These are phyloP conservation scores for Amoeboaphelidium occidentale DNA, from an alignment of 371 early-diverging fungal genomes.

Conservation along the genomic window DNA sequence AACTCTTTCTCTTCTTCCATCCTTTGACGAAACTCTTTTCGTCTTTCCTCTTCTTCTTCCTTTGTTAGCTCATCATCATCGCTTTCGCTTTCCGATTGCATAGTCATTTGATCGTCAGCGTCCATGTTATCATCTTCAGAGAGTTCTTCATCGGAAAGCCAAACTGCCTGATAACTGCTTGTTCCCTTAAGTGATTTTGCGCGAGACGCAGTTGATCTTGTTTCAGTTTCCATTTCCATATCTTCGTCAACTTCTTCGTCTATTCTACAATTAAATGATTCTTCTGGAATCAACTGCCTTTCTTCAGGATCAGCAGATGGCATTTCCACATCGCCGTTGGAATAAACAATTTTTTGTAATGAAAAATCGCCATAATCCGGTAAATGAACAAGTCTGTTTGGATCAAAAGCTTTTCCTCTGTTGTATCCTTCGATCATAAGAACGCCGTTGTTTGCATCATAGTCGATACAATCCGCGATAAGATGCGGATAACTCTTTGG, in stretches of 20 bases:
- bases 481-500: too few relatives aligned
- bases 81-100: conserved; percentile 8
- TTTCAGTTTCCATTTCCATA: not conserved
- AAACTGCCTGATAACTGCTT: conserved; percentile 84
- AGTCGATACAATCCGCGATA: too few relatives aligned
- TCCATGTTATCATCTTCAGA: conserved; percentile 29
- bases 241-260: not conserved
- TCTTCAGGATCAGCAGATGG: not conserved
- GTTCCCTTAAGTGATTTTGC: too few relatives aligned
- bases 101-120: not conserved
- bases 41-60: conserved; percentile 20
- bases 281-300: not conserved
- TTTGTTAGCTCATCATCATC: not conserved
- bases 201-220: too few relatives aligned
- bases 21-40: conserved; percentile 9
- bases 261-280: not conserved
- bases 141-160: conserved; percentile 83
- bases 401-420: conserved; percentile 45
- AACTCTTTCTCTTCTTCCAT: conserved; percentile 51
- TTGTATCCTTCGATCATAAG: conserved; percentile 55
- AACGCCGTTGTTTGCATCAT: conserved; percentile 32
- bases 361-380: conserved; percentile 79
- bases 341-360: conserved; percentile 28
- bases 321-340: not conserved
- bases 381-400: conserved; percentile 68